These are phyloP conservation scores for Paxillus ammoniavirescens DNA, from an alignment of 768 basidiomycete species.

Conservation along the genomic window DNA sequence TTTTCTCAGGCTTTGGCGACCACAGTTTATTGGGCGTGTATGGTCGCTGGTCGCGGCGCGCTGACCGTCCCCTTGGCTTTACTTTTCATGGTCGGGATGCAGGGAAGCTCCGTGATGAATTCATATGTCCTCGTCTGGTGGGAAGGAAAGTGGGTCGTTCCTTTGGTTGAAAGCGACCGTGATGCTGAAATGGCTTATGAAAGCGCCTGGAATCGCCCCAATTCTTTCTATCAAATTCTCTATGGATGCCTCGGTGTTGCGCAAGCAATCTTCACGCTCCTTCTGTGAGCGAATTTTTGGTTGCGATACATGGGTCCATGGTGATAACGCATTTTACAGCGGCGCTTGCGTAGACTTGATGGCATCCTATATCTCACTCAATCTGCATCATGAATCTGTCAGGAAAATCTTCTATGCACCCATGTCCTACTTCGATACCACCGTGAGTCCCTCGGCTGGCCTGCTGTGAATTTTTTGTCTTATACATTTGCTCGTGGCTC, in stretches of 20 bases:
- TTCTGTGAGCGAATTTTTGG: conserved; percentile 36
- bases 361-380: conserved; percentile 58
- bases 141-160: conserved; percentile 52
- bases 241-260: conserved; percentile 62
- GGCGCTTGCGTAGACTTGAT: conserved; percentile 55
- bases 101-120: conserved; percentile 58
- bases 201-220: conserved; percentile 46
- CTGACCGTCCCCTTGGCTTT: conserved; percentile 52
- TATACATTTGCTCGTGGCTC: not conserved
- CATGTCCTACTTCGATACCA: conserved; percentile 77
- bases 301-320: not conserved
- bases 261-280: conserved; percentile 58
- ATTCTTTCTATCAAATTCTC: conserved; percentile 61
- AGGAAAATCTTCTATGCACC: conserved; percentile 64
- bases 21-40: conserved; percentile 60
- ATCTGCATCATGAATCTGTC: conserved; percentile 58
- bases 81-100: conserved; percentile 54
- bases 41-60: conserved; percentile 52
- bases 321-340: conserved; percentile 26
- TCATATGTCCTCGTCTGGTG: conserved; percentile 73
- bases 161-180: not conserved
- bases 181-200: not conserved
- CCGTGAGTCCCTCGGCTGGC: conserved; percentile 32
- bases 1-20: not conserved
- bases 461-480: not conserved